Base-by-base conservation (phyloP, 164 flowering plant genomes). In the Vitis labrusca region DNA sequence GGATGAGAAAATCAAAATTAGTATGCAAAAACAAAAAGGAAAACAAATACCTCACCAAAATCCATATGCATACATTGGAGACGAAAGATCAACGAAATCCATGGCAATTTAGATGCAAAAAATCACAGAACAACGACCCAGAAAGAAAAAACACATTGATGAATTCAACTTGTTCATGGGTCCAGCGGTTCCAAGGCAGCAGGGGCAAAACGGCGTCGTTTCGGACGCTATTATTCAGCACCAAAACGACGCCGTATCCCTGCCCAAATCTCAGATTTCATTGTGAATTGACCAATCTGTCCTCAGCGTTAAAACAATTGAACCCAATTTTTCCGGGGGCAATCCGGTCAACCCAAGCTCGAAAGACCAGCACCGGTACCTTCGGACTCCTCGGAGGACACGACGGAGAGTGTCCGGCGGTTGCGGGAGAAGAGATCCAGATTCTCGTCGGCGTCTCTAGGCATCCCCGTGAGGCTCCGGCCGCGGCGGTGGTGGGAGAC, bases 351-450 rank as follows among this genome's bases (percentile, higher is more conserved):
- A 37, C 44, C 44, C 14, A 13, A 53, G 5, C 56, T 56, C 59
- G 11, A 14, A 27, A 59, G 10, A 27, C 6, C 11, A 23, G 10
- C 14, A 30, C 1, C 11, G 23, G 49, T 71, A 92, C 94, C 92
- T 58, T 86, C 86, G 9, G 91, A 83, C 32, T 88, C 89, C 58
- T 88, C 90, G 72, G 89, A 78, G 14, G 89, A 79, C 6, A 84
- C 74, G 3, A 84, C 61, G 53, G 91, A 81, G 73, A 84, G 83
- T 53, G 72, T 77, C 65, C 85, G 84, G 68, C 91, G 93, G 57
- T 80, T 84, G 60, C 73, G 77, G 69, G 94, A 86, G 88, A 89
- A 93, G 85, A 91, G 97, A 83, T 91, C 89, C 77, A 93, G 71
- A 63, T 83, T 85, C 67, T 87, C 86, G 53, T 85, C 91, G 50